Evolutionary conservation across 2,329 filamentous ascomycete genomes (phyloP).

Genomic region (Pseudofabraea citricarpa): DNA sequence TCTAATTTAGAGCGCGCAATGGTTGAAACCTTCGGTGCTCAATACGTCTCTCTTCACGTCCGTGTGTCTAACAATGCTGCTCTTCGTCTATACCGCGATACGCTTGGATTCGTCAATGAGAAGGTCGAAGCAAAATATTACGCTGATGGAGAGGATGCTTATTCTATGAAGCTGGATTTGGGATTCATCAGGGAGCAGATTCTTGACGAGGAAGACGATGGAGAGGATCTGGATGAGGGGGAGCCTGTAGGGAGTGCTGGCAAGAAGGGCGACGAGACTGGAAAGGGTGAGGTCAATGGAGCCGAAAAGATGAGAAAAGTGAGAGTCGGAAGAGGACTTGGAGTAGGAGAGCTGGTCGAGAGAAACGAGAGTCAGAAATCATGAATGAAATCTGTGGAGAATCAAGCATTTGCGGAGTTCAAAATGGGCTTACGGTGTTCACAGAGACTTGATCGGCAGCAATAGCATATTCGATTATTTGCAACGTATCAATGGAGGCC

Average conservation of each 20-base stretch:
- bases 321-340: constrained; percentile 74
- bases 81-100: constrained; percentile 87
- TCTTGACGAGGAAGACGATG: constrained; percentile 37
- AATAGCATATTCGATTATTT: too few relatives aligned
- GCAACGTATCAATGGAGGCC: too few relatives aligned
- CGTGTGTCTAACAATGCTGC: constrained; percentile 91
- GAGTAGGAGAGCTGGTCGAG: constrained; percentile 75
- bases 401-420: not conserved
- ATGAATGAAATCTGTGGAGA: constrained; percentile 4
- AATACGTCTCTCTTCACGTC: constrained; percentile 94
- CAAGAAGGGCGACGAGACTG: constrained; percentile 46
- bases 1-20: constrained; percentile 73
- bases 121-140: constrained; percentile 90
- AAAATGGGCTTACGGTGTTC: constrained; percentile 1
- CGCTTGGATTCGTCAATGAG: constrained; percentile 81
- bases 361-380: constrained; percentile 55
- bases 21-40: constrained; percentile 87
- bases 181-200: constrained; percentile 50
- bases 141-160: constrained; percentile 95
- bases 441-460: not conserved
- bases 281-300: constrained; percentile 48
- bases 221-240: constrained; percentile 56
- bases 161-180: constrained; percentile 87
- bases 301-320: constrained; percentile 68
- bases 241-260: constrained; percentile 66